Conservation (phyloP, 2,329 filamentous ascomycete genomes). For the Aspergillus fischeri region DNA sequence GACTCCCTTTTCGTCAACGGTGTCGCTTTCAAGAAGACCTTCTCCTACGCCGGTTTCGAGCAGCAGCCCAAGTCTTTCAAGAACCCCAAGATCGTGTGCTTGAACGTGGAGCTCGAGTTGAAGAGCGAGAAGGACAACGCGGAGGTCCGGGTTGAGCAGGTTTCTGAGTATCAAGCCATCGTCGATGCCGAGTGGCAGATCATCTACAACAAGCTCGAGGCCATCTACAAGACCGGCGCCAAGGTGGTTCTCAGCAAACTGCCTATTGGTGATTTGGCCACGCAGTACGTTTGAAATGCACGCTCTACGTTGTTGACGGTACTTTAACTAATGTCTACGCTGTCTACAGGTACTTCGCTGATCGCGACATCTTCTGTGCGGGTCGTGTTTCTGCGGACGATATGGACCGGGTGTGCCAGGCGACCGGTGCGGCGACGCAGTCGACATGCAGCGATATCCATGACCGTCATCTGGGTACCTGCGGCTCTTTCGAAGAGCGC, state of each 20-base stretch:
- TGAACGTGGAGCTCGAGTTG: slow-evolving; percentile 96
- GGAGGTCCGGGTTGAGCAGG: slow-evolving; percentile 95
- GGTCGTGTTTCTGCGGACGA: slow-evolving; percentile 88
- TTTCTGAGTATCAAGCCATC: slow-evolving; percentile 98
- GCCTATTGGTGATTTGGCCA: slow-evolving; percentile 94
- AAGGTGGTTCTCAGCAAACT: slow-evolving; percentile 97
- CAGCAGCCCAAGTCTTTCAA: slow-evolving; percentile 96
- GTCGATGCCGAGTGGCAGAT: slow-evolving; percentile 99
- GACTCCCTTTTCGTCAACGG: slow-evolving; percentile 97
- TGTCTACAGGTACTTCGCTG: slow-evolving; percentile 69
- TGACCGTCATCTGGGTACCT: slow-evolving; percentile 82
- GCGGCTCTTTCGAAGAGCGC: slow-evolving; percentile 86
- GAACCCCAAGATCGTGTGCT: slow-evolving; percentile 91
- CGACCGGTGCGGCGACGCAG: slow-evolving; percentile 86
- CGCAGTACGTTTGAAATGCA: slow-evolving; percentile 56
- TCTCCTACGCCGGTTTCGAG: slow-evolving; percentile 97
- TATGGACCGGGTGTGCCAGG: slow-evolving; percentile 92
- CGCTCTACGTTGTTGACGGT: not conserved
- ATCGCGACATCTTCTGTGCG: slow-evolving; percentile 97
- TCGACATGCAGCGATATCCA: slow-evolving; percentile 96
- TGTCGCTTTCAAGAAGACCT: slow-evolving; percentile 99
- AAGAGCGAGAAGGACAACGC: slow-evolving; percentile 99
- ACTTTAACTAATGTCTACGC: slow-evolving; percentile 1
- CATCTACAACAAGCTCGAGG: slow-evolving; percentile 98
- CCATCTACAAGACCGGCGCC: slow-evolving; percentile 85